These are phyloP conservation scores for Coccomyxa subellipsoidea DNA, from an alignment of 163 green algal genomes.

Conservation along the genomic window DNA sequence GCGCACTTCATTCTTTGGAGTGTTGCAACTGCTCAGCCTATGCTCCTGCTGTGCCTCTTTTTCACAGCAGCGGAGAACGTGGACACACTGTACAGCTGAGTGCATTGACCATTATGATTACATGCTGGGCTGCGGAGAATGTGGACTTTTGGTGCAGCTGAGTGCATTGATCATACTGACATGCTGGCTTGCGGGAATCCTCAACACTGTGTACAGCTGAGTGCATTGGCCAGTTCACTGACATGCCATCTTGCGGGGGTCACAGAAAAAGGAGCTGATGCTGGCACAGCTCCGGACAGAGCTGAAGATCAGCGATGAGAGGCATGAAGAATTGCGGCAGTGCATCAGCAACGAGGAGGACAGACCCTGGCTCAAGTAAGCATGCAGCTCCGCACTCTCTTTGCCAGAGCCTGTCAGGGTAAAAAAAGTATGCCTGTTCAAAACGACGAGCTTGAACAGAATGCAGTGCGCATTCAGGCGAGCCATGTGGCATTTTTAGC, in stretches of 20 bases:
- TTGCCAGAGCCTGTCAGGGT: no score
- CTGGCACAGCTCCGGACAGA: slow-evolving; percentile 13
- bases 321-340: slow-evolving; percentile 11
- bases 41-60: not conserved
- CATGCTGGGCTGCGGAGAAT: not conserved
- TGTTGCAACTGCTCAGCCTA: no score
- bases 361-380: not conserved
- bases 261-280: slow-evolving; percentile 17
- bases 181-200: not conserved
- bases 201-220: not conserved
- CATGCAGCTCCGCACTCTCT: not conserved
- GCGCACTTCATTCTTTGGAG: no score
- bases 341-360: not conserved
- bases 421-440: no score
- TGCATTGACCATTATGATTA: not conserved
- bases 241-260: not conserved
- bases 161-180: not conserved
- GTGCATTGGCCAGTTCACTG: no score
- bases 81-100: not conserved
- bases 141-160: not conserved
- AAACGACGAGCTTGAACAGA: no score
- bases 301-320: slow-evolving; percentile 11
- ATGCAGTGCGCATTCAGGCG: no score
- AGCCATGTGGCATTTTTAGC: no score
- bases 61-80: not conserved